phyloP scores from a whole-genome alignment of 495 filamentous ascomycete genomes.

The Filosporella fistucella region DNA sequence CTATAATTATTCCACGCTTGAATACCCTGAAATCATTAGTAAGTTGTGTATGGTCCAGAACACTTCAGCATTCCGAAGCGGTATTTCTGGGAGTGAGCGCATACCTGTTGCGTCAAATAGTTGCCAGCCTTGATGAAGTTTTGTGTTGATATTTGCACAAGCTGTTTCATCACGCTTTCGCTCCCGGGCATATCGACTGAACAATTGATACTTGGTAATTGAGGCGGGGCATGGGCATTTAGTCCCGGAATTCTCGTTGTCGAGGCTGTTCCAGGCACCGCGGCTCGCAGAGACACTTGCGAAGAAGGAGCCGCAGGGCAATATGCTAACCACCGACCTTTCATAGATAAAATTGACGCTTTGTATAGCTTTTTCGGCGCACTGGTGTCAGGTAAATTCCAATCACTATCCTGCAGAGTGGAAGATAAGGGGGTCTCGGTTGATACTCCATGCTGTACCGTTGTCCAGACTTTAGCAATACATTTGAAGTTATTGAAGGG shows the following conservation, averaged over 20 bases:
- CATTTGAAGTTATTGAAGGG: slow-evolving; percentile 48
- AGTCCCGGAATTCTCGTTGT: slow-evolving; percentile 50
- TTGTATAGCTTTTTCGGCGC: slow-evolving; percentile 34
- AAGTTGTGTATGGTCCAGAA: no score
- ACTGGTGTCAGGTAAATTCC: slow-evolving; percentile 38
- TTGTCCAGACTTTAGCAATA: slow-evolving; percentile 84
- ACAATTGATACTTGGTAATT: slow-evolving; percentile 69
- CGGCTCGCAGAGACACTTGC: slow-evolving; percentile 62
- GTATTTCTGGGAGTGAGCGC: no score
- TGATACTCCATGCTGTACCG: slow-evolving; percentile 48
- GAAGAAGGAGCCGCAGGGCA: slow-evolving; percentile 71
- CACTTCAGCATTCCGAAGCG: no score
- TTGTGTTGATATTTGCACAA: slow-evolving; percentile 84
- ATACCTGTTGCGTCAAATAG: slow-evolving; percentile 81
- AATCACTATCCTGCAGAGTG: slow-evolving; percentile 48
- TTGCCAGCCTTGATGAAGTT: slow-evolving; percentile 84
- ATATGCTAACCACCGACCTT: slow-evolving; percentile 78
- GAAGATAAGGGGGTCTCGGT: slow-evolving; percentile 36
- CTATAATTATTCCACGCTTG: slow-evolving; percentile 90
- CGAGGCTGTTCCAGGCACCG: slow-evolving; percentile 31
- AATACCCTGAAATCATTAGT: no score
- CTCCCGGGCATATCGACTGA: slow-evolving; percentile 72
- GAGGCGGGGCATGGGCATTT: slow-evolving; percentile 64
- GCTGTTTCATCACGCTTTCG: slow-evolving; percentile 77
- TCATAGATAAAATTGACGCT: slow-evolving; percentile 64